Evolutionary conservation across 2,329 filamentous ascomycete species (phyloP).

Genomic region (Talaromyces verruculosus): DNA sequence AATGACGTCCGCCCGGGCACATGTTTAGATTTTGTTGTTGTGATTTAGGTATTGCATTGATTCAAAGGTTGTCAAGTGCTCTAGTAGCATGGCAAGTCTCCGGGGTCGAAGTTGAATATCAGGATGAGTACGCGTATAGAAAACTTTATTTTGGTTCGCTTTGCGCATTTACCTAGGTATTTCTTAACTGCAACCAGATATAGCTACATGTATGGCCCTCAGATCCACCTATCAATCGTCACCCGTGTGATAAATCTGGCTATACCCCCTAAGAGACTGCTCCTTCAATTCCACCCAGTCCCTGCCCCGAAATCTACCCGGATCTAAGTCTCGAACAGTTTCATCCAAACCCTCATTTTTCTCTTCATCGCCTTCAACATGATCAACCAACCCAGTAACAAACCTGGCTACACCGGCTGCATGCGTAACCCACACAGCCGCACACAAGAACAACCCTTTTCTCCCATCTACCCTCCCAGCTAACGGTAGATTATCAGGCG

Average conservation of each 20-base stretch:
- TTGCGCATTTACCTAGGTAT: too few species aligned
- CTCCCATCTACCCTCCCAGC: conserved; percentile 30
- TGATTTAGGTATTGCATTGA: too few species aligned
- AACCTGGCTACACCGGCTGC: conserved; percentile 36
- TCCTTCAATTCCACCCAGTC: not conserved
- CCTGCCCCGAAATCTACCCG: not conserved
- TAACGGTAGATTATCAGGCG: conserved; percentile 34
- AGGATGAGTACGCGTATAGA: too few species aligned
- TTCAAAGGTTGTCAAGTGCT: too few species aligned
- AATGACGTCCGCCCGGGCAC: too few species aligned
- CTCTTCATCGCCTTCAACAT: not conserved
- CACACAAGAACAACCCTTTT: conserved; percentile 33
- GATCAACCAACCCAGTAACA: not conserved
- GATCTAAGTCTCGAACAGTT: not conserved
- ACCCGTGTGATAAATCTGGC: not conserved
- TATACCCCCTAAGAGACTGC: not conserved
- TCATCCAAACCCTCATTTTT: not conserved
- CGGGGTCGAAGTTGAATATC: too few species aligned
- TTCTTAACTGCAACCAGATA: too few species aligned
- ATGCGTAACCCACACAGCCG: conserved; percentile 40
- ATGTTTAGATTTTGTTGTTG: too few species aligned
- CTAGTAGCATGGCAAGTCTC: too few species aligned
- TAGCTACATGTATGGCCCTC: too few species aligned
- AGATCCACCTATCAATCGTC: not conserved
- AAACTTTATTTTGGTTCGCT: too few species aligned